Evolutionary conservation across 2,329 filamentous ascomycete species (phyloP).

Genomic region (Aspergillus sp.): DNA sequence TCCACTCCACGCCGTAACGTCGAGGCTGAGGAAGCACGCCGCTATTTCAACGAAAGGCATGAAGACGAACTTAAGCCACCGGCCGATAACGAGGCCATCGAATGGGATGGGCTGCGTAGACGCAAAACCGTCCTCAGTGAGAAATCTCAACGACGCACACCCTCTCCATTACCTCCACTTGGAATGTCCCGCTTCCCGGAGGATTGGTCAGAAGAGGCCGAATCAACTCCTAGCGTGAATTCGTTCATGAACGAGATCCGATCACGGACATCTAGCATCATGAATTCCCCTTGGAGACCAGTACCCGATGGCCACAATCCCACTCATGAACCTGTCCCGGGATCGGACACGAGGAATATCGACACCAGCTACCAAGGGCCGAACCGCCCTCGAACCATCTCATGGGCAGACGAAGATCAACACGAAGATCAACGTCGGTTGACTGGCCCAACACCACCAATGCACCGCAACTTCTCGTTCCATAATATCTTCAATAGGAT

Average conservation of each 20-base stretch:
- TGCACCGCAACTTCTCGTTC: conserved; percentile 84
- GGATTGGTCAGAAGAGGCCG: conserved; percentile 42
- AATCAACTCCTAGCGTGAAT: conserved; percentile 29
- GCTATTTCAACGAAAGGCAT: conserved; percentile 75
- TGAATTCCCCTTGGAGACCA: conserved; percentile 37
- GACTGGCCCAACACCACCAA: conserved; percentile 27
- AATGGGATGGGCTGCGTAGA: conserved; percentile 89
- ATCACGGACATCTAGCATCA: conserved; percentile 37
- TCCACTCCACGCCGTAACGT: conserved; percentile 73
- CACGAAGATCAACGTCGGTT: conserved; percentile 21
- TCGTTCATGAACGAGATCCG: conserved; percentile 42
- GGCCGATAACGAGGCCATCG: conserved; percentile 74
- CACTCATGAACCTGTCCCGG: conserved; percentile 61
- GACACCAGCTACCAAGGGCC: conserved; percentile 41
- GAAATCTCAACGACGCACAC: conserved; percentile 38
- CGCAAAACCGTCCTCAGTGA: conserved; percentile 60
- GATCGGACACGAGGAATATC: conserved; percentile 51
- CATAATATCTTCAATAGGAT: conserved; percentile 72
- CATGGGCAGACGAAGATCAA: conserved; percentile 34
- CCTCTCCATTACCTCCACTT: conserved; percentile 68
- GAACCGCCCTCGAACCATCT: conserved; percentile 41
- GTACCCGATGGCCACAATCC: conserved; percentile 26
- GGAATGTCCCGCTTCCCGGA: conserved; percentile 85
- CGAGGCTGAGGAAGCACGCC: conserved; percentile 75
- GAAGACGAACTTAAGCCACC: conserved; percentile 71